These are phyloP conservation scores for Meredithiella fracta DNA, from an alignment of 2,329 filamentous ascomycete species.

Conservation along the genomic window DNA sequence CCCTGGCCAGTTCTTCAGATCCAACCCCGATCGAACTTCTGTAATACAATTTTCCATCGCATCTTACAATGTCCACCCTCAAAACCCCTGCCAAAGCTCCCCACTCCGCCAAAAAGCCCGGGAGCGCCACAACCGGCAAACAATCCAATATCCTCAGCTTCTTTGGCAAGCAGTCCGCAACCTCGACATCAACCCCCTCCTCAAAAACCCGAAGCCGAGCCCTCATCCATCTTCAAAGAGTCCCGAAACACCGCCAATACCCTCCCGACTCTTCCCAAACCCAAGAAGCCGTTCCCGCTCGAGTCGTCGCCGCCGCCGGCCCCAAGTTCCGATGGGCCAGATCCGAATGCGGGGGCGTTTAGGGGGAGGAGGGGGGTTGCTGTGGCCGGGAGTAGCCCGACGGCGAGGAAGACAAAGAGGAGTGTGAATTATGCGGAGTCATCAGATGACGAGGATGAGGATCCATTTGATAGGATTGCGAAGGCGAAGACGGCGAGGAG, in stretches of 20 bases:
- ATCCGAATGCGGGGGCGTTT: constrained; percentile 29
- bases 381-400: constrained; percentile 50
- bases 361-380: constrained; percentile 39
- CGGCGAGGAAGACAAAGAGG: constrained; percentile 51
- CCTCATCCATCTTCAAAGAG: constrained; percentile 21
- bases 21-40: background rate
- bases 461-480: constrained; percentile 21
- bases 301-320: constrained; percentile 46
- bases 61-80: background rate
- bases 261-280: constrained; percentile 19
- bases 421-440: constrained; percentile 70
- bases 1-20: background rate
- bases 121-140: constrained; percentile 19
- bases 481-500: constrained; percentile 15
- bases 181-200: constrained; percentile 18
- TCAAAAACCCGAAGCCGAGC: constrained; percentile 4
- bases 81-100: constrained; percentile 21
- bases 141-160: constrained; percentile 30
- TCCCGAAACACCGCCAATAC: constrained; percentile 26
- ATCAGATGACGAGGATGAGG: constrained; percentile 63
- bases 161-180: constrained; percentile 23
- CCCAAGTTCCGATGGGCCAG: constrained; percentile 58
- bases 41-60: background rate
- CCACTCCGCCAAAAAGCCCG: constrained; percentile 18
- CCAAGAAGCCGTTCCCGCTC: constrained; percentile 26